Evolutionary conservation across 139 green algal genomes (phyloP).

Genomic region (Haematococcus lacustris): DNA sequence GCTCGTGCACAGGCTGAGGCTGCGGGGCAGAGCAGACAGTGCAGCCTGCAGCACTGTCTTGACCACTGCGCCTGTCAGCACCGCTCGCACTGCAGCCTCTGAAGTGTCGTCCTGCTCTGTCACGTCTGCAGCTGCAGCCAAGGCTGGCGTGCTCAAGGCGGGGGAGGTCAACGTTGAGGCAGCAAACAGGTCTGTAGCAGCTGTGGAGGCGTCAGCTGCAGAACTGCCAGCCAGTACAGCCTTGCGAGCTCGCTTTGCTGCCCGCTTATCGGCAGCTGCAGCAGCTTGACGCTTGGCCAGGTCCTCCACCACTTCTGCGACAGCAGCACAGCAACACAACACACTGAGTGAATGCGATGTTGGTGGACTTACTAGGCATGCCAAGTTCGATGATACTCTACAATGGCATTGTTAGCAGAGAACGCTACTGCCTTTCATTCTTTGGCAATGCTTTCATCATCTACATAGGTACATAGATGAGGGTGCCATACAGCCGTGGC

Average conservation of each 20-base stretch:
- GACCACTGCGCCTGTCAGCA: conserved; percentile 61
- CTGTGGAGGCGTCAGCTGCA: background rate
- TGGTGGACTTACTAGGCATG: background rate
- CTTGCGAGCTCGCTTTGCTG: background rate
- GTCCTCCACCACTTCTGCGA: background rate
- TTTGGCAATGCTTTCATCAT: background rate
- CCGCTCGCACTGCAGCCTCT: conserved; percentile 42
- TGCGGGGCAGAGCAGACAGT: conserved; percentile 29
- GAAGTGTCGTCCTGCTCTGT: conserved; percentile 18
- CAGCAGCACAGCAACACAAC: background rate
- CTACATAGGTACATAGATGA: background rate
- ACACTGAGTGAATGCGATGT: background rate
- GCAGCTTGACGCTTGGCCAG: conserved; percentile 1
- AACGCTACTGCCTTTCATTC: background rate
- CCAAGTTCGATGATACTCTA: background rate
- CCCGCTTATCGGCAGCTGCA: background rate
- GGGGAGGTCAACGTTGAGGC: too few species aligned
- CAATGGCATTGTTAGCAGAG: background rate
- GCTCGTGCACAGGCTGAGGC: conserved; percentile 26
- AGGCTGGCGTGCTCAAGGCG: too few species aligned
- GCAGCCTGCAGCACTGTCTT: conserved; percentile 48
- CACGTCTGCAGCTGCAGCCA: too few species aligned
- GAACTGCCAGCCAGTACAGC: background rate
- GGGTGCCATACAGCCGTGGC: background rate
- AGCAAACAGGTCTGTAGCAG: too few species aligned